Conservation (phyloP, 1,284 basidiomycete species). For the Flammula alnicola region DNA sequence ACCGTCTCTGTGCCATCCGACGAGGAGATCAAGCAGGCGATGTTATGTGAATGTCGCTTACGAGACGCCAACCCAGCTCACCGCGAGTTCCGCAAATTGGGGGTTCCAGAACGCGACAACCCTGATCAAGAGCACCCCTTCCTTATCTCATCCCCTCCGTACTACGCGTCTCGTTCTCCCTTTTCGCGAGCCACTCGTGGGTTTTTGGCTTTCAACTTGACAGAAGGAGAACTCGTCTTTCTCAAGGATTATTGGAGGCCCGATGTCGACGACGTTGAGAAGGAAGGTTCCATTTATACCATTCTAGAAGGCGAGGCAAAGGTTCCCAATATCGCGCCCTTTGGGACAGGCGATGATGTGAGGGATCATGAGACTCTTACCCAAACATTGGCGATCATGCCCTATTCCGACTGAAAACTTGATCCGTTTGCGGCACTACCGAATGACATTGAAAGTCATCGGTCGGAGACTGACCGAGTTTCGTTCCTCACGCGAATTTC, state of each 20-base stretch:
- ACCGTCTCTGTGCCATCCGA: slow-evolving; percentile 16
- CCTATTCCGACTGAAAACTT: not conserved
- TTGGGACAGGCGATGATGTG: slow-evolving; percentile 10
- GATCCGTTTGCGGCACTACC: slow-evolving; percentile 7
- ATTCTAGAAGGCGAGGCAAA: slow-evolving; percentile 12
- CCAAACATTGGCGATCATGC: not conserved
- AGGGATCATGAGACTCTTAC: slow-evolving; percentile 17
- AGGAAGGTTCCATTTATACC: slow-evolving; percentile 23
- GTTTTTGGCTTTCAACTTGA: slow-evolving; percentile 21
- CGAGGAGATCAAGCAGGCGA: too few relatives aligned
- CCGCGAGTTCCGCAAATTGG: too few relatives aligned
- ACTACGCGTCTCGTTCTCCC: slow-evolving; percentile 15
- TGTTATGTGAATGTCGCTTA: too few relatives aligned
- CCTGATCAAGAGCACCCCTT: slow-evolving; percentile 6
- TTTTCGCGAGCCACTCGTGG: slow-evolving; percentile 25
- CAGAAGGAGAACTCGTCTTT: slow-evolving; percentile 8
- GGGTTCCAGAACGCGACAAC: slow-evolving; percentile 16
- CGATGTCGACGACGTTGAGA: slow-evolving; percentile 5
- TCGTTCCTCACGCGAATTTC: slow-evolving; percentile 8
- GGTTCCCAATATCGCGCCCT: slow-evolving; percentile 22
- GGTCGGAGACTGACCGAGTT: slow-evolving; percentile 9
- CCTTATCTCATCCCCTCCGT: slow-evolving; percentile 25
- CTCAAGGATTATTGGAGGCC: slow-evolving; percentile 28
- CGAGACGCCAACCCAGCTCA: too few relatives aligned
- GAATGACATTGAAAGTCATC: slow-evolving; percentile 16